Evolutionary conservation across 345 rosid genomes (phyloP), one percentile per base, ranked within the genome.

Genomic region (Aquilaria yunnanensis): DNA sequence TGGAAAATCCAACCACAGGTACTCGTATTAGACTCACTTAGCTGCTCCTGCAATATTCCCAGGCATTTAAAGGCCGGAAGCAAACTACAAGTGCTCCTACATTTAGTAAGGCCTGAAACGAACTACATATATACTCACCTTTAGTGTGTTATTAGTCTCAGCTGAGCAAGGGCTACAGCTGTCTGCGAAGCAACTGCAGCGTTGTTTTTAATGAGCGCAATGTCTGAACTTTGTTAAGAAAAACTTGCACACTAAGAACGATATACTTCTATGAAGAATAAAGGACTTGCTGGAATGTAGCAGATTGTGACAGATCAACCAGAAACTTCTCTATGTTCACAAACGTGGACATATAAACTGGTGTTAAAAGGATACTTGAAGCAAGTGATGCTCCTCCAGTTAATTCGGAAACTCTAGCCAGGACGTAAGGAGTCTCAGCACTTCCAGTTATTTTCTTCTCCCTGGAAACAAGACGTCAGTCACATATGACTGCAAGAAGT

Each of bases 381-480:
- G 96, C 82, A 49, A 85, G 84, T 29, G 99, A 88, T 43, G 86
- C 78, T 71, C 99, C 95, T 74, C 87, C 91, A 9, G 96, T 94
- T 60, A 94, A 64, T 73, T 94, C 89, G 61, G 75, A 82, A 64
- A 86, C 85, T 70, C 90, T 85, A 32, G 83, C 70, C 51, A 94
- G 99, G 72, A 94, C 78, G 79, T 88, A 90, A 5, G 96, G 97
- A 61, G 96, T 94, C 77, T 88, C 97, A 10, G 96, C 91, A 74
- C 61, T 86, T 72, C 99, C 99, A 13, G 77, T 81, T 70, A 86
- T 62, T 59, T 83, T 86, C 81, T 82, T 80, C 34, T 82, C 87
- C 85, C 97, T 86, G 78, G 53, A 32, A 31, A 78, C 51, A 61
- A 65, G 33, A 10, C 12, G 49, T 48, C 32, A 29, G n/a, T 41